A percentile compares a stretch with the other conserved stretches of the same genome.
Conservation (phyloP, 2,329 filamentous ascomycete species). For the Cladosporium sp. region DNA sequence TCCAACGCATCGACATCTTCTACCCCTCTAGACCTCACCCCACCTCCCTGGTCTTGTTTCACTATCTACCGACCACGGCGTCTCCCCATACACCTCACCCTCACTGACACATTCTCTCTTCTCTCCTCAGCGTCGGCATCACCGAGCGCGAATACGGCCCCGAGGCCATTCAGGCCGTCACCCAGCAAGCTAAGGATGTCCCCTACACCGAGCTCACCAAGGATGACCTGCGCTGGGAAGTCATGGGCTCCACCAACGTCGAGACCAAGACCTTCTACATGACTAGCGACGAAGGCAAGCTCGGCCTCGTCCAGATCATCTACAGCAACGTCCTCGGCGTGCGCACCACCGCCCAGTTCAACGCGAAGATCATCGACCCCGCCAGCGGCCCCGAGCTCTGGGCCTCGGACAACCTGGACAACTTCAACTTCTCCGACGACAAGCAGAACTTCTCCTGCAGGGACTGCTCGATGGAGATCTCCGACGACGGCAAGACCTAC, state of each 20-base stretch:
- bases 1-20: conserved; percentile 19
- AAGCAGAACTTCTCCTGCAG: conserved; percentile 82
- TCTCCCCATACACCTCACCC: background rate
- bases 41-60: conserved; percentile 33
- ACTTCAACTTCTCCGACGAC: conserved; percentile 80
- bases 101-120: conserved; percentile 1
- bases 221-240: conserved; percentile 77
- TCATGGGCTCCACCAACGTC: conserved; percentile 78
- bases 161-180: conserved; percentile 79
- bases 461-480: conserved; percentile 78
- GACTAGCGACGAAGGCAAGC: conserved; percentile 69
- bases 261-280: conserved; percentile 97
- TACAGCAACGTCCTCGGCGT: conserved; percentile 95
- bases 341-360: conserved; percentile 89
- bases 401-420: conserved; percentile 73
- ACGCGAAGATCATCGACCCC: conserved; percentile 82
- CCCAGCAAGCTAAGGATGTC: conserved; percentile 70
- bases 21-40: conserved; percentile 15
- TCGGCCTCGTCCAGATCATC: conserved; percentile 84
- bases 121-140: conserved; percentile 72
- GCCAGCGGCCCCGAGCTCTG: conserved; percentile 69
- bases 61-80: background rate
- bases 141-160: conserved; percentile 95
- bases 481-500: conserved; percentile 76
- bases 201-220: conserved; percentile 69